These are phyloP conservation scores for Labyrinthula sp. DNA, from an alignment of 352 stramenopile genomes.

Conservation along the genomic window DNA sequence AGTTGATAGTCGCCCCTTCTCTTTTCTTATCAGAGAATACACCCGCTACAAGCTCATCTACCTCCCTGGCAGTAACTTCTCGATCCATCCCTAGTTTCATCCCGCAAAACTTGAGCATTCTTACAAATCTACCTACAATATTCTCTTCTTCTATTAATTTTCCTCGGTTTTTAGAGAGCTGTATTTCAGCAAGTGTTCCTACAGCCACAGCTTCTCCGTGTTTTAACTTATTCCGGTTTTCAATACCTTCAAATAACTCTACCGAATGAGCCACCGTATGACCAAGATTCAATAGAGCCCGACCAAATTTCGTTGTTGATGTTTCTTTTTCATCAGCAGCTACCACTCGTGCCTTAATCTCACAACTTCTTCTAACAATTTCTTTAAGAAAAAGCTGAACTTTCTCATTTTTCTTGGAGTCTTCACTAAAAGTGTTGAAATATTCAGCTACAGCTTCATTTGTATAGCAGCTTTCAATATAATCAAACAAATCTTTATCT, in stretches of 20 bases:
- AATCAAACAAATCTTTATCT: constrained; percentile 67
- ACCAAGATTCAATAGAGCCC: constrained; percentile 92
- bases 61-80: constrained; percentile 8
- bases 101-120: not conserved
- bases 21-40: constrained; percentile 26
- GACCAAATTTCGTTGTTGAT: no score
- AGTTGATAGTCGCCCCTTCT: constrained; percentile 13
- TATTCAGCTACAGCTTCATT: constrained; percentile 7
- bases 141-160: not conserved
- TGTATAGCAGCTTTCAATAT: constrained; percentile 44
- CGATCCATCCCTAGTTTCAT: constrained; percentile 6
- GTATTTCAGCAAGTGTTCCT: constrained; percentile 82
- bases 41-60: constrained; percentile 11
- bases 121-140: constrained; percentile 1
- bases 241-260: constrained; percentile 77
- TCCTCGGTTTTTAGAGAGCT: constrained; percentile 31
- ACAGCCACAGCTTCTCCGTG: constrained; percentile 90
- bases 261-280: constrained; percentile 95
- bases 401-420: constrained; percentile 1
- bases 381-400: constrained; percentile 35
- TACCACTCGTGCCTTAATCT: constrained; percentile 85
- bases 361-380: constrained; percentile 47
- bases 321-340: constrained; percentile 80
- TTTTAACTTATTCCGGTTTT: constrained; percentile 64
- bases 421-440: no score